phyloP scores from a whole-genome alignment of 1,284 basidiomycete genomes.

The Ceratobasidium sp. region DNA sequence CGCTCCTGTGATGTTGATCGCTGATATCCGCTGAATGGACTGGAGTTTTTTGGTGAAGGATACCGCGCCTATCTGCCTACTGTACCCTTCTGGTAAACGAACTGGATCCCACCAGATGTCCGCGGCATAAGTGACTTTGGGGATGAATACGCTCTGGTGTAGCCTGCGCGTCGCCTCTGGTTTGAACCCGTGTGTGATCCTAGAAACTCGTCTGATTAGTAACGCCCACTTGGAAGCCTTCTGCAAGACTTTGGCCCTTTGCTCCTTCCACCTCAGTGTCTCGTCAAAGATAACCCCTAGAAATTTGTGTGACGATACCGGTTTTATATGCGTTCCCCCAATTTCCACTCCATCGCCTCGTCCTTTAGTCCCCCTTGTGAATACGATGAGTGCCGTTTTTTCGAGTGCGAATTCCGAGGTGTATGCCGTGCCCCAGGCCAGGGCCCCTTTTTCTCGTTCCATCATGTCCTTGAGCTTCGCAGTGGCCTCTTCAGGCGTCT shows the following conservation, averaged over 20 bases:
- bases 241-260: conserved; percentile 13
- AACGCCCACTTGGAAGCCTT: not conserved
- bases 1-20: conserved; percentile 22
- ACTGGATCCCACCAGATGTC: conserved; percentile 33
- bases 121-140: conserved; percentile 20
- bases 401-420: not conserved
- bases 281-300: conserved; percentile 43
- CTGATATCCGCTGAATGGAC: conserved; percentile 3
- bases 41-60: conserved; percentile 9
- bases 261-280: conserved; percentile 38
- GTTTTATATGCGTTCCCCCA: not conserved
- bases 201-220: conserved; percentile 1
- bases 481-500: not conserved
- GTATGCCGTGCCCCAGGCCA: not conserved
- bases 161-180: not conserved
- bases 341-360: not conserved
- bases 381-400: not conserved
- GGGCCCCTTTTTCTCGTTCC: not conserved
- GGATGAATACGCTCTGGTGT: conserved; percentile 3
- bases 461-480: not conserved
- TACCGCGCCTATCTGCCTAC: no score
- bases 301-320: conserved; percentile 10
- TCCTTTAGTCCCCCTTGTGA: not conserved
- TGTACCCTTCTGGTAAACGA: no score
- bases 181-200: not conserved